Conservation (phyloP, 192 early-diverging fungal genomes). For the Backusella circina region DNA sequence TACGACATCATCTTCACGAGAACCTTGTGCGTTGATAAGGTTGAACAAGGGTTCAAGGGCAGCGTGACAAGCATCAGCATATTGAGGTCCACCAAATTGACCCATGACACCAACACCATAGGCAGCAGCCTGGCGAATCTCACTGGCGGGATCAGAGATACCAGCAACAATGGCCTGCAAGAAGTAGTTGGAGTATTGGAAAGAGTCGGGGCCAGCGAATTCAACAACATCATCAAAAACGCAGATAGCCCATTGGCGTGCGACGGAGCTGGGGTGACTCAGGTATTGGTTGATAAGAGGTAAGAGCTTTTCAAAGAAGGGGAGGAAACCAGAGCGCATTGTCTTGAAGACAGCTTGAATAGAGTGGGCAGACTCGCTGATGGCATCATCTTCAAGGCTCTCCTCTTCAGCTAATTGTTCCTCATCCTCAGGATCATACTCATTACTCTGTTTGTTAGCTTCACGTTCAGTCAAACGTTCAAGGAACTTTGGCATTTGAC, state of each 20-base stretch:
- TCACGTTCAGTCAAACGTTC: conserved; percentile 72
- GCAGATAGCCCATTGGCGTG: conserved; percentile 92
- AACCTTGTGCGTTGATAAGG: conserved; percentile 57
- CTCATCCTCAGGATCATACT: conserved; percentile 93
- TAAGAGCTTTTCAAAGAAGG: conserved; percentile 78
- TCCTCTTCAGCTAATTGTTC: conserved; percentile 84
- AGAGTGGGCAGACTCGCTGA: conserved; percentile 80
- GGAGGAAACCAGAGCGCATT: conserved; percentile 69
- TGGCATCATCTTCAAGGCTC: conserved; percentile 70
- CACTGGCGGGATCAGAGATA: conserved; percentile 48
- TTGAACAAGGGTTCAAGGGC: conserved; percentile 77
- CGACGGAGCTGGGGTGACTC: conserved; percentile 57
- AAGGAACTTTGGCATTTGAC: conserved; percentile 76
- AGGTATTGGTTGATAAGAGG: conserved; percentile 68
- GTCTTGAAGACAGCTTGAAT: conserved; percentile 80
- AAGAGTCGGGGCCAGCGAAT: conserved; percentile 75
- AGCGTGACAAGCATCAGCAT: conserved; percentile 64
- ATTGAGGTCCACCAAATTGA: conserved; percentile 81
- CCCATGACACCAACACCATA: conserved; percentile 94
- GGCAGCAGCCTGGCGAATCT: conserved; percentile 91
- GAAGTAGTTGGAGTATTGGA: conserved; percentile 62
- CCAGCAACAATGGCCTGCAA: conserved; percentile 58
- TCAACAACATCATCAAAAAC: conserved; percentile 93
- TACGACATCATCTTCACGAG: conserved; percentile 72
- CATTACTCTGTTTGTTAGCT: conserved; percentile 66